Percentiles rank a stretch among this genome's conserved stretches.
Evolutionary conservation across 306 rosid genomes (phyloP).

Genomic region (Vachellia pachyceras): DNA sequence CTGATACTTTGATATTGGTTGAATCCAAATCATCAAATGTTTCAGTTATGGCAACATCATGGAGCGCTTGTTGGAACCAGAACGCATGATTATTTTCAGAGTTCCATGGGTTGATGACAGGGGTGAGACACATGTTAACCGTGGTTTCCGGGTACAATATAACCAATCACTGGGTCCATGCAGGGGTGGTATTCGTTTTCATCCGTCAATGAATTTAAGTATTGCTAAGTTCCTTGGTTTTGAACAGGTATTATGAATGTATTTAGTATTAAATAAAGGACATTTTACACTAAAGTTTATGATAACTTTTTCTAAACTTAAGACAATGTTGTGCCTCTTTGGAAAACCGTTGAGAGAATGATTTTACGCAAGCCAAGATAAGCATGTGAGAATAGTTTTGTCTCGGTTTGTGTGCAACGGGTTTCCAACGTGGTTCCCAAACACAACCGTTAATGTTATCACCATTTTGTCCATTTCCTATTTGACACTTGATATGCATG

Average conservation of each 20-base stretch:
- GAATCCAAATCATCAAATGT: constrained; percentile 26
- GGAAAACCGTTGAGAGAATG: too few relatives aligned
- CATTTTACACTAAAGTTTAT: constrained; percentile 2
- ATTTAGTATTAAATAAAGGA: constrained; percentile 17
- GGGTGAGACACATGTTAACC: constrained; percentile 79
- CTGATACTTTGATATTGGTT: constrained; percentile 27
- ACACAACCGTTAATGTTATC: constrained; percentile 13
- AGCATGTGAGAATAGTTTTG: too few relatives aligned
- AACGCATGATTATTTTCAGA: constrained; percentile 77
- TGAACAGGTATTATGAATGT: constrained; percentile 66
- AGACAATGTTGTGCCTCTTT: too few relatives aligned
- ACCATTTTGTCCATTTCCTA: constrained; percentile 28
- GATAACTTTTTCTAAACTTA: constrained; percentile 6
- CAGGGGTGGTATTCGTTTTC: constrained; percentile 89
- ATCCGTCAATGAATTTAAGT: constrained; percentile 80
- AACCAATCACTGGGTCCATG: constrained; percentile 93
- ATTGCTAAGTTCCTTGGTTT: constrained; percentile 86
- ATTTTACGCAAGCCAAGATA: too few relatives aligned
- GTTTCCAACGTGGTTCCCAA: too few relatives aligned
- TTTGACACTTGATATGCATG: constrained; percentile 21
- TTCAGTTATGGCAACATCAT: constrained; percentile 81
- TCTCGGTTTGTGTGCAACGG: too few relatives aligned
- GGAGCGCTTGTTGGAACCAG: constrained; percentile 94
- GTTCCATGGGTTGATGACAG: constrained; percentile 87
- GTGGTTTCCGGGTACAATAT: constrained; percentile 81